Evolutionary conservation across 495 filamentous ascomycete genomes (phyloP), one percentile per base, ranked within the genome.

Genomic region (Daldinia loculata): DNA sequence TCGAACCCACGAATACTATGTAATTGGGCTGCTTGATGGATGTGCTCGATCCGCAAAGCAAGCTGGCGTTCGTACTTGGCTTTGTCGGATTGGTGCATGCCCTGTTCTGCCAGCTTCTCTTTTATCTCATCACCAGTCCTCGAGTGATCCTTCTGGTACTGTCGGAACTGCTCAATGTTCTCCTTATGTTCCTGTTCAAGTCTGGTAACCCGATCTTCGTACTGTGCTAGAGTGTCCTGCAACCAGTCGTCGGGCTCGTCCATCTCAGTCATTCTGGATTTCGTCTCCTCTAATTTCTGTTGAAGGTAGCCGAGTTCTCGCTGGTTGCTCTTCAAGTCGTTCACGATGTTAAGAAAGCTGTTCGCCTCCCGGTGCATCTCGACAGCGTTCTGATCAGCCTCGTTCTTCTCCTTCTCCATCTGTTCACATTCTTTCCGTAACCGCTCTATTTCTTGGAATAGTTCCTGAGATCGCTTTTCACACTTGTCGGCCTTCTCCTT

Each of bases 1-100:
- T 97, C 92, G 72, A 92, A 95, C 0, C 94, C 94, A 22, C 91
- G 89, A 61, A 98, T 91, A 63, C 88, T 90, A 76, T 98, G 93
- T n/a, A 81, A 83, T 29, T 89, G 85, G 17, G 94, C 91, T 48
- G 91, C 87, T 11, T 96, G 90, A 69, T 87, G 92, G 64, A 98
- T 89, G 78, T 96, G 85, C 1, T 81, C 82, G 65, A 90, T 84
- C 27, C 95, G 90, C 26, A 85, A 79, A 67, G 86, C 81, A 5
- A 97, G 74, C 56, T 97, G 91, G 11, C 89, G 88, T 75, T 97
- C 93, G 72, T 95, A 93, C 67, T 90, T 91, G 73, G 90, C 89
- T 77, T 94, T 92, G 76, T 97, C 89, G 7, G 94, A 93, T 78
- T 95, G 89, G 74, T 89, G 89, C 74, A 90, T 93, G 30, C 95